phyloP scores from a whole-genome alignment of 257 asterid genomes.

The Solanum clarkiae region DNA sequence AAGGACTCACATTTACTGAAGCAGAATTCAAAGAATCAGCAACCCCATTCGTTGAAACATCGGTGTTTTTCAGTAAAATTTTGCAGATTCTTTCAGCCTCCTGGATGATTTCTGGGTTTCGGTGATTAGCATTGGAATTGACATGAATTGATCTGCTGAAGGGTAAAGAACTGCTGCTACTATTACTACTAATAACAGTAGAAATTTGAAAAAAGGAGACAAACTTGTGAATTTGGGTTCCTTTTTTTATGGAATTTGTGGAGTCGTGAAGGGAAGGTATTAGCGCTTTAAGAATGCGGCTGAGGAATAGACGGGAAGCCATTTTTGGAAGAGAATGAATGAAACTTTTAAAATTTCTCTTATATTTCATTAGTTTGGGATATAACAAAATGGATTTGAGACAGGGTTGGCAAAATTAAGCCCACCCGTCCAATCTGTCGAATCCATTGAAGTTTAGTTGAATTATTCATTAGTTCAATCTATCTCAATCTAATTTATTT shows the following conservation, averaged over 20 bases:
- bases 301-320: background rate
- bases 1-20: slow-evolving; percentile 23
- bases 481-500: too few relatives aligned
- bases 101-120: slow-evolving; percentile 4
- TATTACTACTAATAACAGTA: background rate
- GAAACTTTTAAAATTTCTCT: too few relatives aligned
- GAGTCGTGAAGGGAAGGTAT: background rate
- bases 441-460: too few relatives aligned
- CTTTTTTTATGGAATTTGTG: background rate
- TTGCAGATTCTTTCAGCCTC: slow-evolving; percentile 45
- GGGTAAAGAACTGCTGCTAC: background rate
- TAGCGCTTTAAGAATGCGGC: slow-evolving; percentile 1
- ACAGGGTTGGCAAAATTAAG: too few relatives aligned
- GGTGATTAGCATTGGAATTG: background rate
- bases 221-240: background rate
- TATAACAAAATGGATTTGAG: too few relatives aligned
- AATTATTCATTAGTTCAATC: too few relatives aligned
- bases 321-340: background rate
- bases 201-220: background rate
- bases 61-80: slow-evolving; percentile 14
- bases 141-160: background rate
- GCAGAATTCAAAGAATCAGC: slow-evolving; percentile 27
- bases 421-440: too few relatives aligned
- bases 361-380: too few relatives aligned
- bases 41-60: slow-evolving; percentile 9